Evolutionary conservation across 768 basidiomycete genomes (phyloP).

Genomic region (Lyophyllum atratum): DNA sequence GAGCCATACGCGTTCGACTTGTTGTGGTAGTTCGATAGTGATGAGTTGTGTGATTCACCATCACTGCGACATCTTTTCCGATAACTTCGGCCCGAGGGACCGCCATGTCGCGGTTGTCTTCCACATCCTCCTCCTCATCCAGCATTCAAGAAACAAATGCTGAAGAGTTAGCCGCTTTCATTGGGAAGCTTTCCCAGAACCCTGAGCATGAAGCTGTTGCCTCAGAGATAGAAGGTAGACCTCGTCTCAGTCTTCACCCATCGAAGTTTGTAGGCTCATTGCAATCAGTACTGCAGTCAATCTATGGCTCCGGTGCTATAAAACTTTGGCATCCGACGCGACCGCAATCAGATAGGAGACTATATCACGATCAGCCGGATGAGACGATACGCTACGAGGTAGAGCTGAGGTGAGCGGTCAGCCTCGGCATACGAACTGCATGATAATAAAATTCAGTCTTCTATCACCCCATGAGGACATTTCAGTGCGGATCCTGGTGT

Average conservation of each 20-base stretch:
- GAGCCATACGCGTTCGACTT: not conserved
- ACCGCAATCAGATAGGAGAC: constrained; percentile 18
- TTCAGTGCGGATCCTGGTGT: constrained; percentile 56
- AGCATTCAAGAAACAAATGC: constrained; percentile 17
- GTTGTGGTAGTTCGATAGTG: not conserved
- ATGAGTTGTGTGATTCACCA: not conserved
- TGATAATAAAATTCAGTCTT: constrained; percentile 44
- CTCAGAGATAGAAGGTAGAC: constrained; percentile 52
- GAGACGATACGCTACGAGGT: constrained; percentile 66
- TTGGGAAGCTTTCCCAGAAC: constrained; percentile 32
- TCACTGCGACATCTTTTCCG: not conserved
- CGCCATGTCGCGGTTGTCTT: constrained; percentile 15
- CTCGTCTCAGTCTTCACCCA: not conserved
- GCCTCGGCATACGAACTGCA: constrained; percentile 7
- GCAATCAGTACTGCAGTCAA: constrained; percentile 70
- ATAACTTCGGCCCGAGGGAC: constrained; percentile 3
- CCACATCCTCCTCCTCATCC: constrained; percentile 23
- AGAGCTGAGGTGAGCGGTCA: constrained; percentile 54
- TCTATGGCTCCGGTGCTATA: constrained; percentile 73
- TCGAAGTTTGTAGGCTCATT: not conserved
- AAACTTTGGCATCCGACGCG: constrained; percentile 52
- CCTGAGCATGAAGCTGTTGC: constrained; percentile 43
- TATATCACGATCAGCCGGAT: constrained; percentile 18
- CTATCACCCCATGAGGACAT: constrained; percentile 54
- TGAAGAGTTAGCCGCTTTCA: constrained; percentile 35